Conservation (phyloP, 805 yeast species). For the Yamadazyma akitaensis region DNA sequence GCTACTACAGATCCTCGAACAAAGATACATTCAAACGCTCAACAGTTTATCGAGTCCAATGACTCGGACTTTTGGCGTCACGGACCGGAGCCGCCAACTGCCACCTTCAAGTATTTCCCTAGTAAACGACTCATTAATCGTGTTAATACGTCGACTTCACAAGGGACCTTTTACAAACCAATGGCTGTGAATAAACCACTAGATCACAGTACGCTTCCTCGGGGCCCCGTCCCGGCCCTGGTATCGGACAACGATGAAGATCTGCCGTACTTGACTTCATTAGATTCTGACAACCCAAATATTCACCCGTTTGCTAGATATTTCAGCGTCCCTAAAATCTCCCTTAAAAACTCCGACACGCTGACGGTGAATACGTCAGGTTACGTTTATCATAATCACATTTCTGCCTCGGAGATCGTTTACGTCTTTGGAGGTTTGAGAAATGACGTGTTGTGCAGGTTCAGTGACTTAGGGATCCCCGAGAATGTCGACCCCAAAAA, state of each 20-base stretch:
- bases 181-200: constrained; percentile 22
- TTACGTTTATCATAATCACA: constrained; percentile 31
- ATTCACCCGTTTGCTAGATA: constrained; percentile 26
- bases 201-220: constrained; percentile 10
- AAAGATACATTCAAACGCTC: neutral
- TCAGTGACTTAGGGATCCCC: constrained; percentile 32
- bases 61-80: constrained; percentile 25
- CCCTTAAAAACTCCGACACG: constrained; percentile 9
- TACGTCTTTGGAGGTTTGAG: constrained; percentile 39
- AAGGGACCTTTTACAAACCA: constrained; percentile 18
- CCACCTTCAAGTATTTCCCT: constrained; percentile 22
- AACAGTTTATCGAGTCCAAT: neutral
- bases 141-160: constrained; percentile 1
- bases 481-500: constrained; percentile 22
- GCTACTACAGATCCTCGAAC: neutral
- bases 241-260: neutral
- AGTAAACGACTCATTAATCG: constrained; percentile 10
- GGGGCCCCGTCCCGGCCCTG: neutral
- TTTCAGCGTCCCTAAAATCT: constrained; percentile 22
- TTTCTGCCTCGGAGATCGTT: constrained; percentile 25
- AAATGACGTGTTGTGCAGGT: constrained; percentile 15
- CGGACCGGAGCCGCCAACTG: constrained; percentile 24
- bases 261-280: constrained; percentile 1
- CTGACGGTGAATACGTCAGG: neutral
- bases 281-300: constrained; percentile 8